Percentiles rank a stretch among this genome's conserved stretches.
Evolutionary conservation across 1,284 basidiomycete species (phyloP).

Genomic region (Naganishia sp.): DNA sequence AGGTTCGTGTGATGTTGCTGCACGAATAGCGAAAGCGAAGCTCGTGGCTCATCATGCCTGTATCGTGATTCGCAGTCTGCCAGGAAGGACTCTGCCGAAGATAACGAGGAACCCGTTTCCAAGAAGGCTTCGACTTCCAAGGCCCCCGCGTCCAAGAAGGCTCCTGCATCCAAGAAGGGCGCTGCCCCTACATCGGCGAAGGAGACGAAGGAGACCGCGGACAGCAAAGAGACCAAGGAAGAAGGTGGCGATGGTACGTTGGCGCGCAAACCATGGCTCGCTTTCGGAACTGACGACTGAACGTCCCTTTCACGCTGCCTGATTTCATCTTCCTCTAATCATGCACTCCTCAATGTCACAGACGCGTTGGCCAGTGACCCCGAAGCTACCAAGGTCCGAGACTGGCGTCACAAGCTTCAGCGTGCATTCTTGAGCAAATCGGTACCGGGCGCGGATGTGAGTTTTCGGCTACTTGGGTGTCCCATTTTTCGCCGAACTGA

Average conservation of each 20-base stretch:
- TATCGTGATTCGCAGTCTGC: slow-evolving; percentile 1
- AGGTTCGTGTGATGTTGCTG: slow-evolving; percentile 22
- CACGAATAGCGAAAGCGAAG: too few species aligned
- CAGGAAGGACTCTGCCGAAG: slow-evolving; percentile 56
- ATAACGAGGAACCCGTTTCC: slow-evolving; percentile 53
- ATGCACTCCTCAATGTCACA: slow-evolving; percentile 6
- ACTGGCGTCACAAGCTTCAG: slow-evolving; percentile 88
- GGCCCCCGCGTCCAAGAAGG: slow-evolving; percentile 40
- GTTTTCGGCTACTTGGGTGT: slow-evolving; percentile 35
- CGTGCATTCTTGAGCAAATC: slow-evolving; percentile 69
- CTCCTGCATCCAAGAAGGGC: slow-evolving; percentile 37
- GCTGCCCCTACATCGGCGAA: slow-evolving; percentile 45
- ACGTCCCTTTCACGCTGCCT: slow-evolving; percentile 1
- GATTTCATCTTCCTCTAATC: not conserved
- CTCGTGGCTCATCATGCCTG: not conserved
- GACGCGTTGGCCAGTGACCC: slow-evolving; percentile 59
- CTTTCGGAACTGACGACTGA: not conserved
- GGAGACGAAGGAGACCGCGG: slow-evolving; percentile 28
- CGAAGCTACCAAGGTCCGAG: slow-evolving; percentile 73
- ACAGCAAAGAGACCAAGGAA: slow-evolving; percentile 39
- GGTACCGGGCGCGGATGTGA: slow-evolving; percentile 45
- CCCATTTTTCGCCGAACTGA: not conserved
- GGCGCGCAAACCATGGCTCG: not conserved
- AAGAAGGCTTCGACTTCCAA: slow-evolving; percentile 39
- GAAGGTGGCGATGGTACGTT: slow-evolving; percentile 40